phyloP scores from a whole-genome alignment of 257 asterid genomes.

The Forsythia viridissima region DNA sequence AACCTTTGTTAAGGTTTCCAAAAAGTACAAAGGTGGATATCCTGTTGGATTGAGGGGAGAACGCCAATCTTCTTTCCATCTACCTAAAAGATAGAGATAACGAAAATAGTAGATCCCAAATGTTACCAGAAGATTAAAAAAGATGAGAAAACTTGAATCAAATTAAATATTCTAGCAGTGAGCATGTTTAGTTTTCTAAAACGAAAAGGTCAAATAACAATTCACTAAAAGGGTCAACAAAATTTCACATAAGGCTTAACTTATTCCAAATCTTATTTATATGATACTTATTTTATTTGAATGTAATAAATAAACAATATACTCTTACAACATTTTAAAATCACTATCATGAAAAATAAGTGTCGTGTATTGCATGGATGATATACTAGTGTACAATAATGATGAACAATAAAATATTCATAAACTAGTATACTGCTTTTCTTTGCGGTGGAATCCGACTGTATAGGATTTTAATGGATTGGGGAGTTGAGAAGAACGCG shows the following conservation, averaged over 20 bases:
- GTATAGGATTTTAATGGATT: too few species aligned
- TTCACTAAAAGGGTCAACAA: background rate
- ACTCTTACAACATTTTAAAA: too few species aligned
- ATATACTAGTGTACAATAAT: too few species aligned
- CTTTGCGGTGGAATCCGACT: too few species aligned
- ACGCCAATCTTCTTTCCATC: conserved; percentile 87
- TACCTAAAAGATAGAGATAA: conserved; percentile 45
- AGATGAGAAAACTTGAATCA: background rate
- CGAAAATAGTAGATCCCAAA: conserved; percentile 1
- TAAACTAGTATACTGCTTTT: too few species aligned
- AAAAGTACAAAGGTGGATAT: conserved; percentile 61
- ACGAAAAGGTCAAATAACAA: background rate
- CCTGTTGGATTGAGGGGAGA: conserved; percentile 76
- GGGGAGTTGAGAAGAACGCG: too few species aligned
- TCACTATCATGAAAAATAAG: too few species aligned
- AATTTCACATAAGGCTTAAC: background rate
- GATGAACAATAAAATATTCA: too few species aligned
- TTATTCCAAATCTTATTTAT: background rate
- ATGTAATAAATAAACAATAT: too few species aligned
- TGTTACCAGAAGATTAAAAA: background rate
- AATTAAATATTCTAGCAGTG: background rate
- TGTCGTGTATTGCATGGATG: too few species aligned
- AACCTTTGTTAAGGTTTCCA: conserved; percentile 92
- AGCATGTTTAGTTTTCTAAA: background rate
- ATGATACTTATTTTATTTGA: too few species aligned